phyloP scores from a whole-genome alignment of 2,329 filamentous ascomycete genomes.

The Arthrobotrys sphaeroides region DNA sequence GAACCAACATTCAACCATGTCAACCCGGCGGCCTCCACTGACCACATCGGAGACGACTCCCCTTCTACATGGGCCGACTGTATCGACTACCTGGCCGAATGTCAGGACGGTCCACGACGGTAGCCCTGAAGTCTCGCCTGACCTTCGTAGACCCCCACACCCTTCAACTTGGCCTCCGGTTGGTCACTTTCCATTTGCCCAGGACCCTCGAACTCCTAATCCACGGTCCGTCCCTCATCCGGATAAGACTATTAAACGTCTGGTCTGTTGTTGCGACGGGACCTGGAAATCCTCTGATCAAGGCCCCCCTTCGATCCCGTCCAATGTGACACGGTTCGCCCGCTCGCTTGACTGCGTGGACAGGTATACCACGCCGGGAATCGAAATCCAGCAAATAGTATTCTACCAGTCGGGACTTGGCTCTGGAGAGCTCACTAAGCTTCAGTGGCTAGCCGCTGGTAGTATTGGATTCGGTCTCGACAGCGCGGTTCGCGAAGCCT shows the following conservation, averaged over 20 bases:
- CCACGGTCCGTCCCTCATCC: conserved; percentile 41
- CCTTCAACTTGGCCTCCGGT: conserved; percentile 39
- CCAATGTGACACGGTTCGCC: conserved; percentile 56
- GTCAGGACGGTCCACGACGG: conserved; percentile 30
- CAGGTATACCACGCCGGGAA: conserved; percentile 62
- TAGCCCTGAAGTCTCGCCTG: conserved; percentile 36
- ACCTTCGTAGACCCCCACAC: conserved; percentile 31
- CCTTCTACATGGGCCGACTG: conserved; percentile 27
- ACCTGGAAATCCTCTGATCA: conserved; percentile 57
- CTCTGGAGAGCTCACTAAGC: conserved; percentile 56
- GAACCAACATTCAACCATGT: neutral
- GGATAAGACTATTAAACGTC: conserved; percentile 55
- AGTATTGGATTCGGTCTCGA: conserved; percentile 58
- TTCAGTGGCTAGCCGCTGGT: conserved; percentile 56
- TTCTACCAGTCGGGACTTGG: conserved; percentile 62
- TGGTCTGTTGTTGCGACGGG: conserved; percentile 61
- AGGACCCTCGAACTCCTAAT: conserved; percentile 51
- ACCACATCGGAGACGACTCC: conserved; percentile 31
- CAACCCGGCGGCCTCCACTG: conserved; percentile 16
- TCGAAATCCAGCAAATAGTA: conserved; percentile 63
- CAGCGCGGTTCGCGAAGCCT: conserved; percentile 60
- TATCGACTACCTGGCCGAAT: conserved; percentile 38
- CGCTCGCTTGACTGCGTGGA: conserved; percentile 54
- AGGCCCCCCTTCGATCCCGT: conserved; percentile 54
- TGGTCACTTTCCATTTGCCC: conserved; percentile 41